These are phyloP conservation scores for Canavalia gladiata DNA, from an alignment of 306 rosid species.

Conservation along the genomic window DNA sequence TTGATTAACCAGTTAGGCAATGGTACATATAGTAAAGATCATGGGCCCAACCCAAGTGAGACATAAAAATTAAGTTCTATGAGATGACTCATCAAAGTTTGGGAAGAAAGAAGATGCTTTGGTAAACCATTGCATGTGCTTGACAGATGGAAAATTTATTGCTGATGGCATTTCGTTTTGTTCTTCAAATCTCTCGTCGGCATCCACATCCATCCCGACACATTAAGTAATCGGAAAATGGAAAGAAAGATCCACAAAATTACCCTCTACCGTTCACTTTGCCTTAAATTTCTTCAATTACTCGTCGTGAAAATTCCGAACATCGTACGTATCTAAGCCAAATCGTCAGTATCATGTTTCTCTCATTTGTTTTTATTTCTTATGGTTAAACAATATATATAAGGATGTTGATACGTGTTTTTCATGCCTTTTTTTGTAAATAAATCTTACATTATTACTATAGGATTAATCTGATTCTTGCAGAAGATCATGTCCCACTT, in stretches of 20 bases:
- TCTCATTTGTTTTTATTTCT: no score
- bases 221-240: neutral
- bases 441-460: neutral
- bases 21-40: slow-evolving; percentile 12
- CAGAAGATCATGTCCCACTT: neutral
- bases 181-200: slow-evolving; percentile 38
- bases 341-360: no score
- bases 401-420: neutral
- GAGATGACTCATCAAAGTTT: slow-evolving; percentile 19
- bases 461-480: neutral
- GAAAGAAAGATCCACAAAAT: slow-evolving; percentile 17
- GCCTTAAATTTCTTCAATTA: neutral
- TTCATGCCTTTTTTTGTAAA: neutral
- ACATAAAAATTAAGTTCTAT: slow-evolving; percentile 28
- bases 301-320: neutral
- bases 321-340: neutral
- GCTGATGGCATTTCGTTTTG: slow-evolving; percentile 40
- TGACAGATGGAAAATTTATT: slow-evolving; percentile 68
- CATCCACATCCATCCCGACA: slow-evolving; percentile 42
- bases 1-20: slow-evolving; percentile 16
- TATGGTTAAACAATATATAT: no score
- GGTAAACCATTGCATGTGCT: slow-evolving; percentile 58
- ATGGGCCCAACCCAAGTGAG: slow-evolving; percentile 29
- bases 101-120: slow-evolving; percentile 36
- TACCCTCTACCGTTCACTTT: neutral